A percentile compares a stretch with the other conserved stretches of the same genome.
Conservation (phyloP, 345 rosid species). For the Pugionium dolabratum region DNA sequence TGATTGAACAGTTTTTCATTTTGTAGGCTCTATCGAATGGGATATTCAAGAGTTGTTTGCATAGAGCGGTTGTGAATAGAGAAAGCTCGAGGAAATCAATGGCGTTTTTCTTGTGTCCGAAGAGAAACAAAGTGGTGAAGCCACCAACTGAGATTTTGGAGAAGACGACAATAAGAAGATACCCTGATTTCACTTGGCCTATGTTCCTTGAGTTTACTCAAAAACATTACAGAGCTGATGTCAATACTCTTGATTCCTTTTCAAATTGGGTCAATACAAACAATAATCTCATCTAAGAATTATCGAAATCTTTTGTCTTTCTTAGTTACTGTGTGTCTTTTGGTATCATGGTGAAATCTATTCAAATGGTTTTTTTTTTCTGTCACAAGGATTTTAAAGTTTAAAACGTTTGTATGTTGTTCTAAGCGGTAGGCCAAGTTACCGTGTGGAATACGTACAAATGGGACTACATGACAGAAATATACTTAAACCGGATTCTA, state of each 20-base stretch:
- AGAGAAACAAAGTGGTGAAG: constrained; percentile 67
- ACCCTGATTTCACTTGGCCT: constrained; percentile 91
- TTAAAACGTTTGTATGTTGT: constrained; percentile 20
- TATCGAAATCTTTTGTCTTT: constrained; percentile 6
- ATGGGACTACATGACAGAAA: too few species aligned
- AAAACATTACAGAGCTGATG: constrained; percentile 92
- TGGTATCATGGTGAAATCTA: constrained; percentile 24
- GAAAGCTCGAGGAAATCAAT: constrained; percentile 77
- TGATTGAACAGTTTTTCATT: constrained; percentile 3
- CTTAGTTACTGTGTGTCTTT: constrained; percentile 13
- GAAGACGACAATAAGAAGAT: constrained; percentile 51
- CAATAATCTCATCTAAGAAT: constrained; percentile 33
- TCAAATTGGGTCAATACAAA: constrained; percentile 54
- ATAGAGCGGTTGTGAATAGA: constrained; percentile 93
- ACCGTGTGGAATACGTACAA: neutral
- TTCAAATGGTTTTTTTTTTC: constrained; percentile 2
- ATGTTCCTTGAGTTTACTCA: constrained; percentile 87
- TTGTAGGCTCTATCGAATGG: constrained; percentile 44
- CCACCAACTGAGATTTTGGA: constrained; percentile 75
- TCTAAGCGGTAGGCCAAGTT: constrained; percentile 5
- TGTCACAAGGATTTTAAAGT: constrained; percentile 3
- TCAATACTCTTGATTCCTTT: constrained; percentile 71
- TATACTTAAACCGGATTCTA: too few species aligned
- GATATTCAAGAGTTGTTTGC: constrained; percentile 58
- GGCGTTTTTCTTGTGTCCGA: constrained; percentile 93